Conservation (phyloP, 2,329 filamentous ascomycete genomes). For the Purpureocillium takamizusanense region DNA sequence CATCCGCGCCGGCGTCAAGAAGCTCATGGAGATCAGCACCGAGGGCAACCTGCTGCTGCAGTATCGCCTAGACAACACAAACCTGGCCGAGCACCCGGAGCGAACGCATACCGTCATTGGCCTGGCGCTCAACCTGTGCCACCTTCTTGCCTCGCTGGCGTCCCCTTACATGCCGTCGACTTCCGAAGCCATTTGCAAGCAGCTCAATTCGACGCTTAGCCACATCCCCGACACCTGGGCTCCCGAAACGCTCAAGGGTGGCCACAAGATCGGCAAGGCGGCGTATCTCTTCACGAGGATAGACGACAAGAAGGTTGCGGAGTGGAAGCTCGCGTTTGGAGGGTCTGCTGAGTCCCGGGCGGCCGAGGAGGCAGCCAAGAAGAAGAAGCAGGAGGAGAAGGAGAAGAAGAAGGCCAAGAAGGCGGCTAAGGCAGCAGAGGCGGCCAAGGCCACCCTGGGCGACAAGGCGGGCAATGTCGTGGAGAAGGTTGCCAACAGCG, state of each 20-base stretch:
- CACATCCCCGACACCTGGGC: conserved; percentile 53
- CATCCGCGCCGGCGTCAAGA: conserved; percentile 56
- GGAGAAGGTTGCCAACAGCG: not conserved
- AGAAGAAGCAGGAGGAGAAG: conserved; percentile 42
- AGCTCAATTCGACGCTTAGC: conserved; percentile 51
- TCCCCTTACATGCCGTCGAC: conserved; percentile 83
- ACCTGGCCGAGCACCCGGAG: conserved; percentile 44
- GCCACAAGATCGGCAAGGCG: conserved; percentile 74
- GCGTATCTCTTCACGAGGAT: conserved; percentile 76
- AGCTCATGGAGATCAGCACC: conserved; percentile 58
- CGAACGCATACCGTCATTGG: conserved; percentile 55
- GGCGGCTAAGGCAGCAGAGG: conserved; percentile 20
- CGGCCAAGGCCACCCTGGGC: conserved; percentile 10
- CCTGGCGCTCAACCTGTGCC: conserved; percentile 73
- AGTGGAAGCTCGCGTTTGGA: conserved; percentile 73
- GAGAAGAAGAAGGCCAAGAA: conserved; percentile 30
- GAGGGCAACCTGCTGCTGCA: conserved; percentile 42
- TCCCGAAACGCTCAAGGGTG: conserved; percentile 52
- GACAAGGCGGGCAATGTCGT: conserved; percentile 3
- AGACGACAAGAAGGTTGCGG: conserved; percentile 69
- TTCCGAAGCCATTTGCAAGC: conserved; percentile 63
- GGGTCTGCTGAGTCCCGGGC: conserved; percentile 38
- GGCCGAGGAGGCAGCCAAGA: conserved; percentile 41
- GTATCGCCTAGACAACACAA: conserved; percentile 45
- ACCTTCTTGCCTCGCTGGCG: conserved; percentile 70